Evolutionary conservation across 768 basidiomycete species (phyloP), one percentile per base, ranked within the genome.

Genomic region (Ephemerocybe angulata): DNA sequence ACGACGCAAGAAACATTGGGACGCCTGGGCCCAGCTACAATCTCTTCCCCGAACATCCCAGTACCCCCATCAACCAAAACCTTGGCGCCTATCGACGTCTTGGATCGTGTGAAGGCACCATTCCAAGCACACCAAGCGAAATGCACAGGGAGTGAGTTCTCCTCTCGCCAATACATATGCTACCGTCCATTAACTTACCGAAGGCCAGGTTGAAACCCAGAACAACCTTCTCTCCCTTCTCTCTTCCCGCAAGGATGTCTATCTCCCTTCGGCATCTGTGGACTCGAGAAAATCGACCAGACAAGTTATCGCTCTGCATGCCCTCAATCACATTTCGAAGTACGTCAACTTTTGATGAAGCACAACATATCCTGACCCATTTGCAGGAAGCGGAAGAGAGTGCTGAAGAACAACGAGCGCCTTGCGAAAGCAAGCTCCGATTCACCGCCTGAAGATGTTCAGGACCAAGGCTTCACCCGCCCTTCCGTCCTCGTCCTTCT

Each of bases 391-490:
- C 91, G 96, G 21, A 85, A 90, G 17, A 82, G 84, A 8, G 80
- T 99, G 30, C 76, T 98, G 2, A 95, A 95, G 70, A 98, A 95
- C 70, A 98, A 98, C 63, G 93, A 96, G 59, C 89, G 88, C 37
- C 77, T 98, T n/a, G 78, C 79, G 10, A 87, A 90, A 67, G 67
- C 78, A 15, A 74, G 78, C 48, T 72, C 77, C 1, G 72, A 78
- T 33, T 70, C 73, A 6, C 74, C 83, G 22, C 76, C 81, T 2
- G 84, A 87, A 69, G 85, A 91, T 57, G 80, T 90, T 13, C 91
- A 92, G 72, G 97, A 99, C 65, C 97, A 98, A 78, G 96, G 96
- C 25, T 98, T 98, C 72, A 97, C 95, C 6, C 89, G 97, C 4
- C 96, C 97, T 10, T 94, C 96, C 19, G 77, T 96, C 27, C 88